Conservation (phyloP, 345 rosid species). For the Moricandia arvensis region DNA sequence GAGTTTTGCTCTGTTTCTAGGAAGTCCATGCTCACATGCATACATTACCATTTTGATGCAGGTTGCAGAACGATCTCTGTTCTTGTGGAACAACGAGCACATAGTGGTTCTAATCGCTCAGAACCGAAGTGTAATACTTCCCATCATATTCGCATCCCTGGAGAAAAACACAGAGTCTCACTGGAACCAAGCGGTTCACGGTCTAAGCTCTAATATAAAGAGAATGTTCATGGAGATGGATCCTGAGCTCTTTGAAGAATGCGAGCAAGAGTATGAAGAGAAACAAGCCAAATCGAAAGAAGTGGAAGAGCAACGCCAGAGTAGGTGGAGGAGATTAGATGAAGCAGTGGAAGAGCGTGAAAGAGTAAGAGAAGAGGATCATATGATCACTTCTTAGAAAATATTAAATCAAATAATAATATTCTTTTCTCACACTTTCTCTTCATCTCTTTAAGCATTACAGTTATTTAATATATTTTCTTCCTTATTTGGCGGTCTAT, state of each 20-base stretch:
- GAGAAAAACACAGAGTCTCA: conserved; percentile 75
- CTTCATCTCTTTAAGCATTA: not conserved
- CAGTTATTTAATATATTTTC: conserved; percentile 7
- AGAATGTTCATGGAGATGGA: conserved; percentile 94
- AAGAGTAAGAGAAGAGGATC: conserved; percentile 50
- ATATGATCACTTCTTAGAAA: conserved; percentile 36
- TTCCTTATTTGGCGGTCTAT: not conserved
- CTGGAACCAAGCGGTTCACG: conserved; percentile 91
- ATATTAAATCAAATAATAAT: conserved; percentile 9
- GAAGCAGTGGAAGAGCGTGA: conserved; percentile 61
- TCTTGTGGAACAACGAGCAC: conserved; percentile 94
- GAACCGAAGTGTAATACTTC: conserved; percentile 60
- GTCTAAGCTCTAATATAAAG: conserved; percentile 66
- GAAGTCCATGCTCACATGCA: not conserved
- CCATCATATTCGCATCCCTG: conserved; percentile 68
- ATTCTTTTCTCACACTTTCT: conserved; percentile 5
- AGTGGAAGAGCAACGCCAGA: conserved; percentile 64
- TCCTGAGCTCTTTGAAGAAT: conserved; percentile 68
- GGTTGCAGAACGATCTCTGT: conserved; percentile 89
- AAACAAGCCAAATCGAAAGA: conserved; percentile 57
- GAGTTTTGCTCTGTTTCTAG: not conserved
- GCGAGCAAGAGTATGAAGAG: conserved; percentile 63
- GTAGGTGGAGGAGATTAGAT: conserved; percentile 76
- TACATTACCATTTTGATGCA: conserved; percentile 32
- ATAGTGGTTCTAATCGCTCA: conserved; percentile 74